A percentile compares a stretch with the other conserved stretches of the same genome.
phyloP scores from a whole-genome alignment of 306 rosid species.

The Potentilla sterilis region DNA sequence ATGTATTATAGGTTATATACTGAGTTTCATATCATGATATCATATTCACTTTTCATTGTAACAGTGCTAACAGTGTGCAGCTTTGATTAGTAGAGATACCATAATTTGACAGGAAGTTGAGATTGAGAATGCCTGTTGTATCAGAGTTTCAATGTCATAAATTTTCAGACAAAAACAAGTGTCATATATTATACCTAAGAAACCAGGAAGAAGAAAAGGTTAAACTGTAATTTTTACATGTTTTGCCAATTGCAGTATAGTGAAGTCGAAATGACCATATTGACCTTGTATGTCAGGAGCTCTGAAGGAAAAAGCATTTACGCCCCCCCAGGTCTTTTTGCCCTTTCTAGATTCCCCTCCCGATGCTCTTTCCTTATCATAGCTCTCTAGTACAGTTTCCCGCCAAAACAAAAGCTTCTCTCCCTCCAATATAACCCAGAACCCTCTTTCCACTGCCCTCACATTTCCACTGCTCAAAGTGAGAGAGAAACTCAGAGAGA shows the following conservation, averaged over 20 bases:
- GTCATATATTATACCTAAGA: neutral
- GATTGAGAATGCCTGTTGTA: slow-evolving; percentile 21
- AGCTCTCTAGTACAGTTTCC: slow-evolving; percentile 41
- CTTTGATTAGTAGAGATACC: slow-evolving; percentile 7
- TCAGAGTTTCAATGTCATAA: neutral
- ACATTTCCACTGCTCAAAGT: slow-evolving; percentile 16
- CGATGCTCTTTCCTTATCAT: slow-evolving; percentile 25
- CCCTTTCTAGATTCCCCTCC: slow-evolving; percentile 36
- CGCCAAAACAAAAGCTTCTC: slow-evolving; percentile 47
- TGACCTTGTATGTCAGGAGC: slow-evolving; percentile 37
- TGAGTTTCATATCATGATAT: neutral
- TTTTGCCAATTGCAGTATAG: neutral
- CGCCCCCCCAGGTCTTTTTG: slow-evolving; percentile 43
- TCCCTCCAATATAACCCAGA: slow-evolving; percentile 27
- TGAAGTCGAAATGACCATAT: slow-evolving; percentile 17
- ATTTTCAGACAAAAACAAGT: neutral
- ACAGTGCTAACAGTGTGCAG: slow-evolving; percentile 18
- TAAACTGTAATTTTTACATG: neutral
- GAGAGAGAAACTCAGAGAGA: slow-evolving; percentile 11
- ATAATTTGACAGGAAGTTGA: slow-evolving; percentile 1
- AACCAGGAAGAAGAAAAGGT: neutral
- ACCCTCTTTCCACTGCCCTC: slow-evolving; percentile 27
- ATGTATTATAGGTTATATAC: slow-evolving; percentile 1
- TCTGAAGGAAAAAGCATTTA: slow-evolving; percentile 32
- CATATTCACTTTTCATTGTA: neutral